phyloP scores from a whole-genome alignment of 108 stramenopile species.

The Aurantiochytrium sp. region DNA sequence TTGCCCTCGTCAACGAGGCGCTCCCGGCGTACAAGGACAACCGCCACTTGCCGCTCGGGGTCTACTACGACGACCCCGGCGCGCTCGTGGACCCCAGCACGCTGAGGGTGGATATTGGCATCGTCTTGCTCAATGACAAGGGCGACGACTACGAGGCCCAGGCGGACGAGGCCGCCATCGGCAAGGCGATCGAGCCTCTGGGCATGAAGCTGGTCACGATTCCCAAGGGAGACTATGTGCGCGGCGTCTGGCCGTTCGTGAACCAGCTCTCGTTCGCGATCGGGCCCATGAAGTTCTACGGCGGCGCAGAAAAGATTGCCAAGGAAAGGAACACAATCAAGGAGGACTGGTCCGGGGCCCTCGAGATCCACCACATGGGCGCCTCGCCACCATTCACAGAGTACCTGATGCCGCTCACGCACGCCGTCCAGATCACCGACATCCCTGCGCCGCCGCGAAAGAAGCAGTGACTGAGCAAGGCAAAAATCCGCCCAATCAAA shows the following conservation, averaged over 20 bases:
- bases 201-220: not conserved
- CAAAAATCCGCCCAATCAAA: not conserved
- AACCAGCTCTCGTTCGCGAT: not conserved
- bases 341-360: not conserved
- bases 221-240: not conserved
- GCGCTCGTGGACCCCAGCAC: not conserved
- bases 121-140: not conserved
- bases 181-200: not conserved
- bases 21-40: not conserved
- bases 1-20: not conserved
- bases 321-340: not conserved
- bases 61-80: not conserved
- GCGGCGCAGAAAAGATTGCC: not conserved
- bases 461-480: not conserved
- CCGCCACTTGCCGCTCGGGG: not conserved
- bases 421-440: not conserved
- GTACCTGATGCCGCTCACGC: not conserved
- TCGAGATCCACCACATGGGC: not conserved
- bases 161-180: not conserved
- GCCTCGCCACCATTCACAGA: not conserved
- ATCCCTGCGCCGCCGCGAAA: not conserved
- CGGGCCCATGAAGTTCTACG: not conserved
- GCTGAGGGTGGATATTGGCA: not conserved
- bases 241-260: not conserved
- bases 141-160: not conserved